Evolutionary conservation across 2,329 filamentous ascomycete genomes (phyloP), one percentile per base, ranked within the genome.

Genomic region (Lachnellula cervina): DNA sequence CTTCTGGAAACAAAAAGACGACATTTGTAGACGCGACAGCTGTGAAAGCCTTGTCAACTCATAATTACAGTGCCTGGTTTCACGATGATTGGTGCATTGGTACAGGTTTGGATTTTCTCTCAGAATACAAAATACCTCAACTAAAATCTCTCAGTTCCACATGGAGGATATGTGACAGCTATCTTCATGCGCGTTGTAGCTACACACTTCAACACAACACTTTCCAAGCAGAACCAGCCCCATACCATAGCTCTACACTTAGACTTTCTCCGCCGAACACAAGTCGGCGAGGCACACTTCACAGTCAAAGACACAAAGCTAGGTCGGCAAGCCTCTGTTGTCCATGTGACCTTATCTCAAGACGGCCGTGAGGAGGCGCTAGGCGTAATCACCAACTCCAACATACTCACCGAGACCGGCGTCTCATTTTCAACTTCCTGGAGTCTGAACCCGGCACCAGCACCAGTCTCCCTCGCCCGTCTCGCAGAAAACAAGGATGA

Each of bases 151-250:
- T 37, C 65, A 86, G 87, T 89, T 13, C 86, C 86, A 5, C 84
- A 90, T 69, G 87, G 87, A 51, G 87, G 87, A 56, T 87, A 86
- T 64, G 81, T 88, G 16, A 84, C 85, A 9, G 77, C 83, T 0
- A 76, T 80, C 49, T 77, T 90, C 59, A 76, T 87, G 59, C 76
- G 77, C 52, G 80, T 84, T 17, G 82, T 82, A 23, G 71, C 73
- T 9, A 76, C 73, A 2, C 85, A 88, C 69, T 86, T 86, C 72
- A 70, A 61, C 25, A 80, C 76, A 6, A 80, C 83, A 5, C 78
- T 86, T 19, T 72, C 76, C 57, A 74, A 78, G 50, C 80, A 80
- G 50, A 78, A 81, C 56, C 81, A 83, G 68, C 82, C 84, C 1
- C 78, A 86, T 55, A 83, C 83, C 5, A 80, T 88, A 53, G 78